Percentiles rank a stretch among this genome's conserved stretches.
phyloP scores from a whole-genome alignment of 306 rosid genomes.

The Sindora glabra region DNA sequence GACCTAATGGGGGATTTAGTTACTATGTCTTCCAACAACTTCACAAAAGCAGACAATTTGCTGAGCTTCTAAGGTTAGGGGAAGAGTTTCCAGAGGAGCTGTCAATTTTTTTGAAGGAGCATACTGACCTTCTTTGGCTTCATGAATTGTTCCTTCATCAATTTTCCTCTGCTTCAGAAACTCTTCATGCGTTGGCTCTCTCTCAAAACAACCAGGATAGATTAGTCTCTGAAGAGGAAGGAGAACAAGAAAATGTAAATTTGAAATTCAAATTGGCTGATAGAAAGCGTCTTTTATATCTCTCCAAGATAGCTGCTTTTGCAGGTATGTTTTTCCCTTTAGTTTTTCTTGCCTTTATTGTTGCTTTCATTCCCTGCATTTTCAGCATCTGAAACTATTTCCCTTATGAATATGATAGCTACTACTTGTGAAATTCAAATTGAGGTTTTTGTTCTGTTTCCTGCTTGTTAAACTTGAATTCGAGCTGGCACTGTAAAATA shows the following conservation, averaged over 20 bases:
- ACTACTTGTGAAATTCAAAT: not conserved
- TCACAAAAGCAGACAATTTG: slow-evolving; percentile 58
- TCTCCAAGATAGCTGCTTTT: slow-evolving; percentile 82
- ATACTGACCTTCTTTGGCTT: slow-evolving; percentile 88
- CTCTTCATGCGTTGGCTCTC: slow-evolving; percentile 77
- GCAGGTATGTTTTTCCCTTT: slow-evolving; percentile 52
- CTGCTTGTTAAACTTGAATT: slow-evolving; percentile 1
- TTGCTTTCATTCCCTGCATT: not conserved
- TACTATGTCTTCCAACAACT: slow-evolving; percentile 71
- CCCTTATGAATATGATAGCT: not conserved
- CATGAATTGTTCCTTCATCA: slow-evolving; percentile 86
- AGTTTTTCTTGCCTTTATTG: slow-evolving; percentile 1
- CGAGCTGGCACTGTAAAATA: not conserved
- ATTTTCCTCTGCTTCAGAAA: slow-evolving; percentile 79
- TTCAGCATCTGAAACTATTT: not conserved
- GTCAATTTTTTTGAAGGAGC: slow-evolving; percentile 69
- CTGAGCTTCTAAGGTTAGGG: slow-evolving; percentile 86
- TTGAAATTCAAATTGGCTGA: slow-evolving; percentile 45
- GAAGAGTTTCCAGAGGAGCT: slow-evolving; percentile 91
- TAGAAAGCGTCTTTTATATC: slow-evolving; percentile 77
- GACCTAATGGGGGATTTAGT: slow-evolving; percentile 90
- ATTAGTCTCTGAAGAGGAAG: slow-evolving; percentile 42
- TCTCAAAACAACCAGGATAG: slow-evolving; percentile 42
- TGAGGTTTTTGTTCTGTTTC: not conserved
- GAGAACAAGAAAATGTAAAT: slow-evolving; percentile 25